Base-by-base conservation (phyloP, 2,329 filamentous ascomycete species). In the Ophidiomyces ophidiicola region DNA sequence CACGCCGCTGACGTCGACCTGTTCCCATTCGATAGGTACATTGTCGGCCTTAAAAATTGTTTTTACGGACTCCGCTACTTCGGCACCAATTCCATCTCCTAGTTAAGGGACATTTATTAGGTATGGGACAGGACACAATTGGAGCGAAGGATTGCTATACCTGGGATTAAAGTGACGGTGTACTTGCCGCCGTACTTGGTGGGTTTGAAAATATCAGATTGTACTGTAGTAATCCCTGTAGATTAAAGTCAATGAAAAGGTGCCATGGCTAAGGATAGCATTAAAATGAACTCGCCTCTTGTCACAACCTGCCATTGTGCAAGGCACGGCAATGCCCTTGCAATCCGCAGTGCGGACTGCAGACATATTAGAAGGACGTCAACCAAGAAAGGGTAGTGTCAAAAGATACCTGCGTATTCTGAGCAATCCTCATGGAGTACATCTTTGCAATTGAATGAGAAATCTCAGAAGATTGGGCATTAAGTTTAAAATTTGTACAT, bases 21-120 rank as follows among this genome's bases (percentile, higher is more conserved):
- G 87, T 68, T 98, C 90, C 88, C 90, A 96, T 68, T 94, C 86
- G 56, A 98, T 80, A 58, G 90, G 90, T 39, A 94, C 88, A 62
- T 94, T 96, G 72, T 96, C 88, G 62, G 88, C 87, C 78, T 94
- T 96, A 80, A 96, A 96, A 66, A 98, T 82, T 53, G 88, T 92
- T 80, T 94, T 94, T 64, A 98, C 88, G 48, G 85, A 90, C 70
- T 96, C 87, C 56, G 88, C 86, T 46, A 96, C 87, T 70, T 98
- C 90, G 64, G 85, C 84, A 65, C 90, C 90, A 62, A 98, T 94
- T 72, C 90, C 90, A 58, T 98, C 90, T 69, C 76, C 76, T 78
- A 50, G 6, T 30, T 17, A 3, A n/a, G n/a, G n/a, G n/a, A n/a
- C n/a, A n/a, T n/a, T n/a, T n/a, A n/a, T n/a, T n/a, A n/a, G n/a